Evolutionary conservation across 1,284 basidiomycete species (phyloP).

Genomic region (Mrakiaceae sp.): DNA sequence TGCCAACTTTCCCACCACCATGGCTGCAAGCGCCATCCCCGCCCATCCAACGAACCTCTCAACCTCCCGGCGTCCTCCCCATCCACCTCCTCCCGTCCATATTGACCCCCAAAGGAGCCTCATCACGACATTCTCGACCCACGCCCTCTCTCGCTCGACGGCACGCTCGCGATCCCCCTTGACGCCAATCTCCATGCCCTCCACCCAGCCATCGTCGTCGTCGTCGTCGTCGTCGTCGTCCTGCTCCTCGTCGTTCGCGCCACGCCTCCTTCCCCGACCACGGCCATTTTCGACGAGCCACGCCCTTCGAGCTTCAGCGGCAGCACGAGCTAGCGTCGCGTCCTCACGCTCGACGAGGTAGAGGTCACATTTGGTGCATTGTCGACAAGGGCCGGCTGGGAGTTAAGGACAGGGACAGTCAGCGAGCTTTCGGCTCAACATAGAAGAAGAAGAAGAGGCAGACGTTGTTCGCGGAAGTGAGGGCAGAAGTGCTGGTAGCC

Average conservation of each 20-base stretch:
- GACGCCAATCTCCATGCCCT: neutral
- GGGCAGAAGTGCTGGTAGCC: constrained; percentile 17
- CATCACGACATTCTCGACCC: neutral
- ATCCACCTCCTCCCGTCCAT: no score
- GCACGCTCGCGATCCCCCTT: neutral
- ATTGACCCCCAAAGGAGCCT: no score
- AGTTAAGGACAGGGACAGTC: no score
- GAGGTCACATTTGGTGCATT: constrained; percentile 16
- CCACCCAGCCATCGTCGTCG: neutral
- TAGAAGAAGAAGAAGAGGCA: neutral
- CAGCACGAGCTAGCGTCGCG: constrained; percentile 4
- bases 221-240: neutral
- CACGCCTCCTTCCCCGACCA: neutral
- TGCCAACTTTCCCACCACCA: no score
- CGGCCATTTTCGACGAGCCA: neutral
- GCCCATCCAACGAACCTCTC: neutral
- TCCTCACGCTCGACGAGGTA: constrained; percentile 9
- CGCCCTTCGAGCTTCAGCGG: neutral
- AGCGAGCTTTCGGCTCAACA: neutral
- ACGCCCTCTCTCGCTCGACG: neutral
- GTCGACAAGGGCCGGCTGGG: constrained; percentile 9
- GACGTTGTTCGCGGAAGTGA: constrained; percentile 1
- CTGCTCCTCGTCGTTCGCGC: neutral
- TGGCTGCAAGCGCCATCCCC: neutral
- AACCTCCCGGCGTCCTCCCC: neutral